These are phyloP conservation scores for Asterionellopsis glacialis DNA, from an alignment of 108 stramenopile species.

Conservation along the genomic window DNA sequence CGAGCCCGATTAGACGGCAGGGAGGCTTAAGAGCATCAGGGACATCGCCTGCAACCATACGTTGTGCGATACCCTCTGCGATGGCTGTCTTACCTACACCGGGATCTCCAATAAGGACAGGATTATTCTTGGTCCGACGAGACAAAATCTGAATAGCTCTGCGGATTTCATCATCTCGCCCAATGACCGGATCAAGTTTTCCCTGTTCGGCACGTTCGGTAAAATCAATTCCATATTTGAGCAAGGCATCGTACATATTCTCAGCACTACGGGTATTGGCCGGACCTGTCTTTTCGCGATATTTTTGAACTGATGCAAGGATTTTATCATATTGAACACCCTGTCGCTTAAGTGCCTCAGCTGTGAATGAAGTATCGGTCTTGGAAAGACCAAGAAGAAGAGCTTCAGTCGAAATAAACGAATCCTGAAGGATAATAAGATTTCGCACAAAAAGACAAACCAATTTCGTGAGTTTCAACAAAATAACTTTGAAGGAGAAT, in stretches of 20 bases:
- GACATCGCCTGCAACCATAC: constrained; percentile 87
- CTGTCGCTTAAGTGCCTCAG: constrained; percentile 49
- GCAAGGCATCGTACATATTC: constrained; percentile 90
- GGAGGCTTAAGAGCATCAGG: constrained; percentile 69
- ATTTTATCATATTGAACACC: constrained; percentile 47
- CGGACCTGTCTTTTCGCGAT: constrained; percentile 59
- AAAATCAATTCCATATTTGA: constrained; percentile 95
- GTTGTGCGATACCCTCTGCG: constrained; percentile 91
- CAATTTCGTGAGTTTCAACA: background rate
- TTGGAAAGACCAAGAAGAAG: constrained; percentile 58
- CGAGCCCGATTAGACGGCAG: constrained; percentile 89
- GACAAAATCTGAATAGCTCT: constrained; percentile 93
- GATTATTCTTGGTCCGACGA: constrained; percentile 98
- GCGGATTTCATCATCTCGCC: constrained; percentile 97
- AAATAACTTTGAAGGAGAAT: background rate
- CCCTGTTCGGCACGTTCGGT: constrained; percentile 79
- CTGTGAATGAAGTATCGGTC: constrained; percentile 62
- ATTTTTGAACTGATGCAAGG: constrained; percentile 40
- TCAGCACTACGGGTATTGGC: constrained; percentile 73
- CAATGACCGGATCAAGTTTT: constrained; percentile 96
- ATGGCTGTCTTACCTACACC: constrained; percentile 98
- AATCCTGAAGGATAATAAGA: constrained; percentile 34
- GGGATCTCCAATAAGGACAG: constrained; percentile 97
- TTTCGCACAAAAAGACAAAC: background rate
- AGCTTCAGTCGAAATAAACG: constrained; percentile 76